These are phyloP conservation scores for Chytriomyces confervae DNA, from an alignment of 192 early-diverging fungal genomes.

Conservation along the genomic window DNA sequence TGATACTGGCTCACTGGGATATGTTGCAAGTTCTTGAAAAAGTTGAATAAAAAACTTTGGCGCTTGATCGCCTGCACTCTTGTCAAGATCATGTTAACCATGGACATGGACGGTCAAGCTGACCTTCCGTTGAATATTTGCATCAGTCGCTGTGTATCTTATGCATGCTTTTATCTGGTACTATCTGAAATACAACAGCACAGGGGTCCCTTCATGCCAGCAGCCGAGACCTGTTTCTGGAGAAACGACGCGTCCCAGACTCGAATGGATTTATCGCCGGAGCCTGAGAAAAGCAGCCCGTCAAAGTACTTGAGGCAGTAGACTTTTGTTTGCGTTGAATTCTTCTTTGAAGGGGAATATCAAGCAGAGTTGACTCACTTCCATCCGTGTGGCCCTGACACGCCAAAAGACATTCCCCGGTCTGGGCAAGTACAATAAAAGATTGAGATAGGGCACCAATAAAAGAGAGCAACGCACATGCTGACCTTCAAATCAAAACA, in stretches of 20 bases:
- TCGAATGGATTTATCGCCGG: constrained; percentile 56
- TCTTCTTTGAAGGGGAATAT: neutral
- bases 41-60: neutral
- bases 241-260: constrained; percentile 49
- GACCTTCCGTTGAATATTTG: no score
- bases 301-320: constrained; percentile 55
- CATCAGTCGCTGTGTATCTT: no score
- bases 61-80: no score
- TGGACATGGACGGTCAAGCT: no score
- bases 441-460: neutral
- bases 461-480: neutral
- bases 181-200: no score
- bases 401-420: constrained; percentile 51
- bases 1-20: neutral
- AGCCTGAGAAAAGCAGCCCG: constrained; percentile 52
- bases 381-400: constrained; percentile 63
- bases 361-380: constrained; percentile 19
- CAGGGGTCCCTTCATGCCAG: neutral
- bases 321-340: constrained; percentile 26
- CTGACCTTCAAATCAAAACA: constrained; percentile 50
- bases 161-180: no score
- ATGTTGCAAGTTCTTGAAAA: neutral
- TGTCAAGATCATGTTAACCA: no score
- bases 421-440: constrained; percentile 31
- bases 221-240: neutral